These are phyloP conservation scores for Pholiota conissans DNA, from an alignment of 768 basidiomycete species.

Conservation along the genomic window DNA sequence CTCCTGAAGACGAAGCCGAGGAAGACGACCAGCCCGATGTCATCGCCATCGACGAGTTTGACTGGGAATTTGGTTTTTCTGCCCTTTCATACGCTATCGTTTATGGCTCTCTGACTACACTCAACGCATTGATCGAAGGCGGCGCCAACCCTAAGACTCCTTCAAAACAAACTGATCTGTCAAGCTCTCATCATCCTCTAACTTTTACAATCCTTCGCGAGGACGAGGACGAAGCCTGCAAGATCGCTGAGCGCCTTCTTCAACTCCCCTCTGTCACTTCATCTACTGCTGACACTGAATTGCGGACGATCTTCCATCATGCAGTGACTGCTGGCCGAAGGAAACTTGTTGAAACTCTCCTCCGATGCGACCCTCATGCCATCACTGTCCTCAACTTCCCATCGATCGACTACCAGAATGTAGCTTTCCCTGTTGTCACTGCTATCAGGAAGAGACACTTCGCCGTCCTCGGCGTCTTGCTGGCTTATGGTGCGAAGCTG, in stretches of 20 bases:
- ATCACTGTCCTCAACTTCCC: slow-evolving; percentile 40
- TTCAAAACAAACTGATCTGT: slow-evolving; percentile 25
- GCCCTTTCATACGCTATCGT: slow-evolving; percentile 53
- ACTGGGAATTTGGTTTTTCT: slow-evolving; percentile 61
- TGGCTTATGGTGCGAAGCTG: slow-evolving; percentile 42
- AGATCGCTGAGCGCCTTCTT: slow-evolving; percentile 40
- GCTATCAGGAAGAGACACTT: slow-evolving; percentile 35
- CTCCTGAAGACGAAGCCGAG: slow-evolving; percentile 39
- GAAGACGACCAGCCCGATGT: slow-evolving; percentile 51
- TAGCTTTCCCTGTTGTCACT: slow-evolving; percentile 36
- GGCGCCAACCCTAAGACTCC: slow-evolving; percentile 46
- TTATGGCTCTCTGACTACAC: slow-evolving; percentile 40
- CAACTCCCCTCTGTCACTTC: slow-evolving; percentile 37
- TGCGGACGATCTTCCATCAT: slow-evolving; percentile 42
- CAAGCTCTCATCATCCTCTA: slow-evolving; percentile 35
- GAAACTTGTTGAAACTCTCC: slow-evolving; percentile 39
- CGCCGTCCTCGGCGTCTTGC: slow-evolving; percentile 34
- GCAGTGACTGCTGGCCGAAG: slow-evolving; percentile 34
- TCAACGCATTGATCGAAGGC: slow-evolving; percentile 46
- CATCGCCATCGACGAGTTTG: slow-evolving; percentile 49
- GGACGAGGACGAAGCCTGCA: slow-evolving; percentile 40
- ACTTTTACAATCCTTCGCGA: slow-evolving; percentile 38
- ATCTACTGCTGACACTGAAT: slow-evolving; percentile 35
- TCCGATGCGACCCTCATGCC: slow-evolving; percentile 42
- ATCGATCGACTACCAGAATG: slow-evolving; percentile 20